Base-by-base conservation (phyloP, 1,284 basidiomycete genomes). In the Macrocybe sp. region DNA sequence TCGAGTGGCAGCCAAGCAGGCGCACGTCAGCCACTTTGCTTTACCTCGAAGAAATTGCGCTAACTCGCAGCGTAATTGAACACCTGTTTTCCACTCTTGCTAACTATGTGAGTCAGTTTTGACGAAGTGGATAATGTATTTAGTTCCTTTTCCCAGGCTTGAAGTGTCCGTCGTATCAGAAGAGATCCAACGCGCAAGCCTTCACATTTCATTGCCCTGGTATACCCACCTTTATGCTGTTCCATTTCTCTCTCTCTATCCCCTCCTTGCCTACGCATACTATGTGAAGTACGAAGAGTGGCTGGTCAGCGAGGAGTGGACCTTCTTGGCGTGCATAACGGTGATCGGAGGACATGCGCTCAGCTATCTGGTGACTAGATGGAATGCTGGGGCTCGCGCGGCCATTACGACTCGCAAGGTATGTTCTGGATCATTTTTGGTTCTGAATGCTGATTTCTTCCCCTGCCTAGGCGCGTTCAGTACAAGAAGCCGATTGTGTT, bases 231-330 rank as follows among this genome's bases (percentile, higher is more conserved):
- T 97, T 50, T 99, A 99, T 66, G 81, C 85, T 9, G 52, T 88
- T 9, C 95, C 95, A 0, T 93, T 93, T 64, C 75, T 94, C 10
- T 79, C 80, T 1, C 74, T 96, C 51, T 99, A 98, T 63, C 94
- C 94, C 0, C 64, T 95, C 30, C 81, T 94, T 44, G 92, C 90
- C 39, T 97, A 95, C 66, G 86, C 95, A 22, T 98, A 97, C 74
- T 90, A 86, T 60, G 62, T 91, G 62, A 83, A 81, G 62, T 98
- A 98, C 66, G 91, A 97, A 59, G 77, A 92, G 61, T 94, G 90
- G 85, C 69, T 96, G 48, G 79, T 85, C 63, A 94, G 91, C 56
- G 95, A 97, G 66, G 91, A 95, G 64, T 96, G 91, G 90, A 95
- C 96, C 0, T 99, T 99, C 62, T 78, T 99, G 41, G 91, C 87